These are phyloP conservation scores for Schizothecium vesticola DNA, from an alignment of 495 filamentous ascomycete genomes.

Conservation along the genomic window DNA sequence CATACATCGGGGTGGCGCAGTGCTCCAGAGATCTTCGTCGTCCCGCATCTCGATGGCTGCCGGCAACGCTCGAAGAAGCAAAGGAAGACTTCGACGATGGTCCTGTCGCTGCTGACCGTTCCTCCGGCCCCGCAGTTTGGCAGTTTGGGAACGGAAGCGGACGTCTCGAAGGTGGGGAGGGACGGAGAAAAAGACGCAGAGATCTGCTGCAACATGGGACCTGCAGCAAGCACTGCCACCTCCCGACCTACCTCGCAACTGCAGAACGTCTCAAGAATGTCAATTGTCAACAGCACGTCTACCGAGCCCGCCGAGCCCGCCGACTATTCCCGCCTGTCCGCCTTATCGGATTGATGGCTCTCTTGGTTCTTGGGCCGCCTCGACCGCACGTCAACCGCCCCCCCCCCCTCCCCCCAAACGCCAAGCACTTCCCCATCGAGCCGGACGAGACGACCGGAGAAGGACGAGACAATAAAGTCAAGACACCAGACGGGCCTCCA, in stretches of 20 bases:
- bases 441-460: not conserved
- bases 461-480: not conserved
- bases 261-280: conserved; percentile 8
- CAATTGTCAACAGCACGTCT: not conserved
- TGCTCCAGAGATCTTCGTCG: conserved; percentile 9
- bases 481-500: not conserved
- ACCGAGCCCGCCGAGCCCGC: not conserved
- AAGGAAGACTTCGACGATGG: conserved; percentile 1
- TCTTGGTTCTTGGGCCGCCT: not conserved
- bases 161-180: conserved; percentile 9
- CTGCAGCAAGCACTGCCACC: conserved; percentile 9
- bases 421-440: not conserved
- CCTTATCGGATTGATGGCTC: conserved; percentile 1
- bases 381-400: not conserved
- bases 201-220: conserved; percentile 8
- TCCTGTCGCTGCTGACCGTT: not conserved
- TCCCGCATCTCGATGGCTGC: not conserved
- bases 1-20: conserved; percentile 7
- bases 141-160: not conserved
- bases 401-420: too few relatives aligned
- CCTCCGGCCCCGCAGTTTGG: conserved; percentile 1
- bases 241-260: conserved; percentile 7
- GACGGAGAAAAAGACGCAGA: not conserved
- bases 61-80: not conserved
- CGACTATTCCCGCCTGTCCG: not conserved